Evolutionary conservation across 2,329 filamentous ascomycete genomes (phyloP).

Genomic region (Trichoderma atrobrunneum): DNA sequence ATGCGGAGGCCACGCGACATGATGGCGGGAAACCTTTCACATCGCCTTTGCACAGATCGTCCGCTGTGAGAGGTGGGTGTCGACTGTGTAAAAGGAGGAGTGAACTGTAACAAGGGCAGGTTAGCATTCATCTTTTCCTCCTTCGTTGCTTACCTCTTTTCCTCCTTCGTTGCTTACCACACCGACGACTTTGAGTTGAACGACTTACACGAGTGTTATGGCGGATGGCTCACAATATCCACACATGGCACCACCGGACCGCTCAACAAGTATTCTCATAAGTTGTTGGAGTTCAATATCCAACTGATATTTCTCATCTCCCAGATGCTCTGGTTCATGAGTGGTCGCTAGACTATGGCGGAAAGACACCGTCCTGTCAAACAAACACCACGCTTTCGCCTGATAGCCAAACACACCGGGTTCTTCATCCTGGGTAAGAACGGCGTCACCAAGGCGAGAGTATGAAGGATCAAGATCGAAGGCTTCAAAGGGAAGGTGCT

Average conservation of each 20-base stretch:
- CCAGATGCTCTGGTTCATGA: not conserved
- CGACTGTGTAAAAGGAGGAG: conserved; percentile 3
- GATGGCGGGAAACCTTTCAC: not conserved
- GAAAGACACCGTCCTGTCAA: not conserved
- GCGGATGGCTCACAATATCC: conserved; percentile 10
- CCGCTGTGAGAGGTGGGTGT: not conserved
- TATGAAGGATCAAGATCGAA: conserved; percentile 1
- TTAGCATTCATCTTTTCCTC: not conserved
- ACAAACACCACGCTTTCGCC: conserved; percentile 8
- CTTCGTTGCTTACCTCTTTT: not conserved
- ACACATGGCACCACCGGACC: not conserved
- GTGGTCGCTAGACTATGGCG: not conserved
- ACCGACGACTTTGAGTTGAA: rapidly evolving
- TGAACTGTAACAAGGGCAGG: not conserved
- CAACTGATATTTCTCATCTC: not conserved
- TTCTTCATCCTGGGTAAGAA: not conserved
- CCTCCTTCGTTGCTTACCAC: not conserved
- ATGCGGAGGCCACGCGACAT: not conserved
- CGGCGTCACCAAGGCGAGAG: not conserved
- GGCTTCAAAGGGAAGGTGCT: conserved; percentile 7
- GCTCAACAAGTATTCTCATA: not conserved
- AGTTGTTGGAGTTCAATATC: not conserved
- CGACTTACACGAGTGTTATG: conserved; percentile 3
- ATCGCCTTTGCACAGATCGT: not conserved
- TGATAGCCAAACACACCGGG: conserved; percentile 10